phyloP scores from a whole-genome alignment of 2,329 filamentous ascomycete species.

The Berkeleyomyces rouxiae region DNA sequence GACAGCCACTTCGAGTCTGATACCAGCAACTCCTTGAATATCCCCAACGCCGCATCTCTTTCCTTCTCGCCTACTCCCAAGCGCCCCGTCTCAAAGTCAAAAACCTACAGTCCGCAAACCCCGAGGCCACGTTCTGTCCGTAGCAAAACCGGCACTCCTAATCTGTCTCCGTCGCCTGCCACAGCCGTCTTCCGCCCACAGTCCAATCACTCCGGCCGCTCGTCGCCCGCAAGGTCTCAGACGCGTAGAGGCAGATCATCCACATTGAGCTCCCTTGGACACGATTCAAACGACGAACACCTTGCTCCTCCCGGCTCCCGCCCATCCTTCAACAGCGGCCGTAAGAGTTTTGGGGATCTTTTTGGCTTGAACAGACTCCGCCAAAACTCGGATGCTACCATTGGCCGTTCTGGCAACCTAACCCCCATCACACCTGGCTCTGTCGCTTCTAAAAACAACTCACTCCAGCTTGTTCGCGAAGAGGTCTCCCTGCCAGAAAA shows the following conservation, averaged over 20 bases:
- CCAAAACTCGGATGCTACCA: constrained; percentile 57
- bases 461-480: constrained; percentile 60
- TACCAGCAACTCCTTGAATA: constrained; percentile 2
- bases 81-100: not conserved
- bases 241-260: constrained; percentile 64
- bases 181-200: constrained; percentile 33
- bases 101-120: constrained; percentile 3
- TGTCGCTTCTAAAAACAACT: constrained; percentile 63
- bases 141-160: constrained; percentile 18
- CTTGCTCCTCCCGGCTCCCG: constrained; percentile 50
- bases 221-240: constrained; percentile 47
- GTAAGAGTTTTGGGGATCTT: constrained; percentile 84
- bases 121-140: constrained; percentile 11
- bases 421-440: constrained; percentile 54
- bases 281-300: constrained; percentile 54
- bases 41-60: constrained; percentile 2
- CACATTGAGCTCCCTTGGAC: constrained; percentile 69
- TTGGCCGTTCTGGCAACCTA: constrained; percentile 47
- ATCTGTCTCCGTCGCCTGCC: constrained; percentile 28
- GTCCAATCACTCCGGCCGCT: constrained; percentile 43
- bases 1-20: constrained; percentile 12
- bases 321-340: constrained; percentile 74
- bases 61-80: constrained; percentile 4
- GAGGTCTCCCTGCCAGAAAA: constrained; percentile 57
- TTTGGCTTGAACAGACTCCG: constrained; percentile 64